These are phyloP conservation scores for Sclerotinia trifoliorum DNA, from an alignment of 2,329 filamentous ascomycete species.

Conservation along the genomic window DNA sequence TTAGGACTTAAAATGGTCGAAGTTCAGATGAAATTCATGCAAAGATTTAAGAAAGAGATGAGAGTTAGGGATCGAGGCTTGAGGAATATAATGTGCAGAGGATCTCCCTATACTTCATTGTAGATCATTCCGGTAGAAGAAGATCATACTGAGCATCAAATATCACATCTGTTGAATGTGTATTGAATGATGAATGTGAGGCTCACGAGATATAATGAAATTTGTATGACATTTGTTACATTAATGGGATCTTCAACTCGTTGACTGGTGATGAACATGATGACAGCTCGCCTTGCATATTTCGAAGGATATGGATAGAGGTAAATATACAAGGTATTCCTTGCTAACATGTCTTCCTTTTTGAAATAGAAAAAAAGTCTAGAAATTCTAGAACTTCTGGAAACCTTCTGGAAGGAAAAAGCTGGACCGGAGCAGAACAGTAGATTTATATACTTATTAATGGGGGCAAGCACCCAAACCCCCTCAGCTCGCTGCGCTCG, in stretches of 20 bases:
- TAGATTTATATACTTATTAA: too few species aligned
- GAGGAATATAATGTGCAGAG: neutral
- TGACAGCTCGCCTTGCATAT: conserved; percentile 8
- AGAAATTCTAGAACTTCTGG: neutral
- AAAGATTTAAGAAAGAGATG: conserved; percentile 4
- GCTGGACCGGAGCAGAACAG: neutral
- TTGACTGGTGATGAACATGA: neutral
- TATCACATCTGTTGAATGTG: too few species aligned
- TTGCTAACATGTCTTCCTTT: neutral
- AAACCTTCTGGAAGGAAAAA: neutral
- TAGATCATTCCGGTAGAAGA: neutral
- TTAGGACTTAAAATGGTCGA: neutral
- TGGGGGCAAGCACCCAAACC: too few species aligned
- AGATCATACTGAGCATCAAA: neutral
- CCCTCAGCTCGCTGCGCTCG: neutral
- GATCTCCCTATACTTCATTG: neutral
- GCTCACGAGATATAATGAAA: neutral
- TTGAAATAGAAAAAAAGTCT: neutral
- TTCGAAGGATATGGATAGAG: neutral
- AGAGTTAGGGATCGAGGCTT: neutral
- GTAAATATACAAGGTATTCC: neutral
- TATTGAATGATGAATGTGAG: neutral
- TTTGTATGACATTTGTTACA: too few species aligned
- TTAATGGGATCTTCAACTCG: too few species aligned
- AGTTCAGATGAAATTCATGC: conserved; percentile 23